Conservation (phyloP, 2,329 filamentous ascomycete genomes). For the Drechslera avenae region DNA sequence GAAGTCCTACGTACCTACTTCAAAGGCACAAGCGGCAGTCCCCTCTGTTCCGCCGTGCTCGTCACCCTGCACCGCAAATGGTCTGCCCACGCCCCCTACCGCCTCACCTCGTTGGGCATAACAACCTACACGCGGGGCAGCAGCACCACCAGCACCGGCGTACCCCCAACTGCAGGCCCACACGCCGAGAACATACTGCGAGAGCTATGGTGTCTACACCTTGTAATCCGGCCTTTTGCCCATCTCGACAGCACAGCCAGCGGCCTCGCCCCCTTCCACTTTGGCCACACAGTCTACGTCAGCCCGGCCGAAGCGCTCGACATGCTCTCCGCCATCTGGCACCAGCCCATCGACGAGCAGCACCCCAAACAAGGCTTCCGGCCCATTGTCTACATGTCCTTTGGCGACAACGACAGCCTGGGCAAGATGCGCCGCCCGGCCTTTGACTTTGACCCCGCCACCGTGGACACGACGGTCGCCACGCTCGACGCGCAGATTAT, state of each 20-base stretch:
- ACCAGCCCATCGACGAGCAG: conserved; percentile 18
- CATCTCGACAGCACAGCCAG: conserved; percentile 12
- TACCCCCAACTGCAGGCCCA: conserved; percentile 6
- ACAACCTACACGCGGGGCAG: conserved; percentile 16
- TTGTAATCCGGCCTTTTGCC: conserved; percentile 13
- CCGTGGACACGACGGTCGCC: conserved; percentile 17
- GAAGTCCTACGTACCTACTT: conserved; percentile 12
- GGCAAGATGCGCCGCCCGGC: conserved; percentile 4
- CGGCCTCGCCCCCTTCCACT: conserved; percentile 18
- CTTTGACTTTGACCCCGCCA: conserved; percentile 17
- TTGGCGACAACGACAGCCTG: conserved; percentile 12
- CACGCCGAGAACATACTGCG: conserved; percentile 22
- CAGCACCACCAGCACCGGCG: not conserved
- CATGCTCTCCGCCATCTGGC: conserved; percentile 18
- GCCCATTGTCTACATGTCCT: conserved; percentile 21
- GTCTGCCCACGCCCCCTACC: conserved; percentile 11
- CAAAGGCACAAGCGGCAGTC: not conserved
- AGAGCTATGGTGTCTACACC: conserved; percentile 21
- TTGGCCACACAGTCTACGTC: conserved; percentile 19
- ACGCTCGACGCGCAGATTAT: conserved; percentile 22
- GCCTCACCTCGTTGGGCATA: conserved; percentile 23
- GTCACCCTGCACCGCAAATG: conserved; percentile 20
- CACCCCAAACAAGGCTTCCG: conserved; percentile 8
- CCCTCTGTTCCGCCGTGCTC: conserved; percentile 19
- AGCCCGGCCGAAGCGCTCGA: conserved; percentile 8